phyloP scores from a whole-genome alignment of 1,284 basidiomycete species.

The Heterobasidion irregulare region DNA sequence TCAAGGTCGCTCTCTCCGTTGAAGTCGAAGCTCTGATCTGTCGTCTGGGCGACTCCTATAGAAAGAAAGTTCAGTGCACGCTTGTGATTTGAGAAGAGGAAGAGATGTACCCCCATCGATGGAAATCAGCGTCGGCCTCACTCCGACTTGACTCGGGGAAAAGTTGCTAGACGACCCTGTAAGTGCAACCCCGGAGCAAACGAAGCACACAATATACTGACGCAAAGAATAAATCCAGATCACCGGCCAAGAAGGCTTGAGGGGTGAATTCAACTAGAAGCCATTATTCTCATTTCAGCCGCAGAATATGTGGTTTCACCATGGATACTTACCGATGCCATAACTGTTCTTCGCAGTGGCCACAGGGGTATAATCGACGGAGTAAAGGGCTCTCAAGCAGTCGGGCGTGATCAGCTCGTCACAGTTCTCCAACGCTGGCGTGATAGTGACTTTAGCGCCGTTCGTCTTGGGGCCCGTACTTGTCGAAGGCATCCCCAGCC shows the following conservation, averaged over 20 bases:
- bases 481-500: conserved; percentile 22
- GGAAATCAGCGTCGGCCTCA: conserved; percentile 24
- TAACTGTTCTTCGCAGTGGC: conserved; percentile 34
- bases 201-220: conserved; percentile 12
- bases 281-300: too few species aligned
- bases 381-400: conserved; percentile 41
- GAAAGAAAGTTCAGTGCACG: too few species aligned
- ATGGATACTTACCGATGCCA: conserved; percentile 33
- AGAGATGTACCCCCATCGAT: conserved; percentile 37
- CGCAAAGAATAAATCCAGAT: conserved; percentile 36
- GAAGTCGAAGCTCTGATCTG: conserved; percentile 25
- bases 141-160: conserved; percentile 25
- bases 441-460: conserved; percentile 18
- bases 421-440: conserved; percentile 26
- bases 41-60: conserved; percentile 22
- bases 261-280: conserved; percentile 40
- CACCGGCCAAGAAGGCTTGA: conserved; percentile 32
- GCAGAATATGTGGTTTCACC: too few species aligned
- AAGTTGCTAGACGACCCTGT: conserved; percentile 22
- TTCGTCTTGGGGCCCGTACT: conserved; percentile 27
- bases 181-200: neutral
- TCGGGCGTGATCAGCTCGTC: conserved; percentile 33
- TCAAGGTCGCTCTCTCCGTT: conserved; percentile 53
- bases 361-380: conserved; percentile 30
- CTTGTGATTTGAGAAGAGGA: neutral